Evolutionary conservation across 2,329 filamentous ascomycete species (phyloP).

Genomic region (Penicillium sp.): DNA sequence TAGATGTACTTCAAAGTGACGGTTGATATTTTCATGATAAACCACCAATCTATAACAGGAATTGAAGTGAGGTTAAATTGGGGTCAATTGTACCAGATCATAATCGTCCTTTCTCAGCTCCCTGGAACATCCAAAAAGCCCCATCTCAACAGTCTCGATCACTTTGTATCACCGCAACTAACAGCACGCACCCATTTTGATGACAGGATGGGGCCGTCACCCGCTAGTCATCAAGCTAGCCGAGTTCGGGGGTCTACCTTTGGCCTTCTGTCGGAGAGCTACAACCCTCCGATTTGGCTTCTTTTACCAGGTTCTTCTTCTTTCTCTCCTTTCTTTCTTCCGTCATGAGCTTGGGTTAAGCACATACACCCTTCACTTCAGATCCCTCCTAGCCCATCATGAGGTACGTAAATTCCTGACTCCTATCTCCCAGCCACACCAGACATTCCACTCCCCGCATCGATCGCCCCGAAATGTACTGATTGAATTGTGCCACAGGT

Average conservation of each 20-base stretch:
- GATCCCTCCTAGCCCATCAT: slow-evolving; percentile 14
- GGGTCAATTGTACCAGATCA: too few relatives aligned
- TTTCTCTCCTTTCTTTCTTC: slow-evolving; percentile 1
- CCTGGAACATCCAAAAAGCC: fast-evolving
- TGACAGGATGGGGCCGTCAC: slow-evolving; percentile 6
- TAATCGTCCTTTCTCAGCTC: background rate
- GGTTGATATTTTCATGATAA: too few relatives aligned
- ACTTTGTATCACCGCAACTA: background rate
- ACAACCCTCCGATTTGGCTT: slow-evolving; percentile 2
- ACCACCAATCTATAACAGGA: too few relatives aligned
- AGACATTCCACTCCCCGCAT: slow-evolving; percentile 8
- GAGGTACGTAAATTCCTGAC: slow-evolving; percentile 13
- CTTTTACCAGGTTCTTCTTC: background rate
- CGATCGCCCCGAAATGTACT: background rate
- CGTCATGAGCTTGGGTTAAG: slow-evolving; percentile 9
- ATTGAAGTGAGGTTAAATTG: too few relatives aligned
- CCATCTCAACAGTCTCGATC: background rate
- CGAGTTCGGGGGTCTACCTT: slow-evolving; percentile 7
- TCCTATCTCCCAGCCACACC: background rate
- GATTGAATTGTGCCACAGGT: slow-evolving; percentile 51
- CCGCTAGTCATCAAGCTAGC: slow-evolving; percentile 13
- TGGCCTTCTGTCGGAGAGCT: slow-evolving; percentile 2
- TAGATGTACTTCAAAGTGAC: background rate
- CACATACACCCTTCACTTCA: background rate
- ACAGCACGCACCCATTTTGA: background rate